Conservation (phyloP, 169 alveolate species). For the Besnoitia besnoiti region DNA sequence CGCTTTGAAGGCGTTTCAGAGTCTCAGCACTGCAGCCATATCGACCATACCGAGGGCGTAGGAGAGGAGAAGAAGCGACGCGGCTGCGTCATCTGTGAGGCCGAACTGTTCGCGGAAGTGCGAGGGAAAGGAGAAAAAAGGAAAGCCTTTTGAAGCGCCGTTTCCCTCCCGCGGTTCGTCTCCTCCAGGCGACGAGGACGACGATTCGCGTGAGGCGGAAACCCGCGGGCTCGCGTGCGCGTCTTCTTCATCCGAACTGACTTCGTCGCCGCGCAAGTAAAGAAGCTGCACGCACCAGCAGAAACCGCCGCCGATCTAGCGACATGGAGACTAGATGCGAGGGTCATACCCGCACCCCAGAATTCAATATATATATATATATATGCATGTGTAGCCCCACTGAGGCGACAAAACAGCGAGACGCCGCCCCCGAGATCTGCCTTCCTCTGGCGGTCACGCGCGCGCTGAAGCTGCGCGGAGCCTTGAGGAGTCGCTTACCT, state of each 20-base stretch:
- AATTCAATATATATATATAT: neutral
- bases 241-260: neutral
- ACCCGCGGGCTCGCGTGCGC: neutral
- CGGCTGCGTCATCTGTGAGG: neutral
- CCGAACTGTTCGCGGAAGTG: neutral
- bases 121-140: neutral
- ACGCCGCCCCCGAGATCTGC: neutral
- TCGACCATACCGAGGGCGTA: constrained; percentile 36
- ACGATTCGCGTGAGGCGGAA: neutral
- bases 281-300: neutral
- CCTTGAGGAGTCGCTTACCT: constrained; percentile 22
- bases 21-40: no score
- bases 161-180: neutral
- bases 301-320: neutral
- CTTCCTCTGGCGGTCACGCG: no score
- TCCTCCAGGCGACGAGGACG: neutral
- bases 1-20: no score
- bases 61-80: neutral
- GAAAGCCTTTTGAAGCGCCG: neutral
- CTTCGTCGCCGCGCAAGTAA: neutral
- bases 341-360: neutral
- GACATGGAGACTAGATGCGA: no score
- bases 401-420: neutral
- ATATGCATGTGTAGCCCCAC: neutral
- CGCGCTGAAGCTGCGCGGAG: no score